phyloP scores from a whole-genome alignment of 345 rosid genomes.

The Eucalyptus cladocalyx region DNA sequence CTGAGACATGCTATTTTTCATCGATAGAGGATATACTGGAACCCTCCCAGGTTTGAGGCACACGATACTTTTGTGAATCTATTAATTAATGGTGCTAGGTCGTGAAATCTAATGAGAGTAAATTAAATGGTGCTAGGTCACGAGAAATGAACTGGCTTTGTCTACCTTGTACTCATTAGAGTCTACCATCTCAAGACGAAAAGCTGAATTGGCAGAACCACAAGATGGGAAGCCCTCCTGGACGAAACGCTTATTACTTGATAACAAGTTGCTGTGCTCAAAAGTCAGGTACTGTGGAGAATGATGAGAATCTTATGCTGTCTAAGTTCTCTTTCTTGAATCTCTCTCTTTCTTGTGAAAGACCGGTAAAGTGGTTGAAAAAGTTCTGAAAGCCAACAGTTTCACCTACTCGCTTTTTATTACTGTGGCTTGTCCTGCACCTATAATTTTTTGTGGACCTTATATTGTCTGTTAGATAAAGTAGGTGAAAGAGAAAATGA shows the following conservation, averaged over 20 bases:
- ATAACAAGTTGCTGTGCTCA: slow-evolving; percentile 44
- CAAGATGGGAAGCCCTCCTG: slow-evolving; percentile 70
- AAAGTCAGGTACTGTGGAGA: slow-evolving; percentile 42
- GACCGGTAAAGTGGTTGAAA: background rate
- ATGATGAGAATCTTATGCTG: background rate
- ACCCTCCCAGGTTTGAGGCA: slow-evolving; percentile 28
- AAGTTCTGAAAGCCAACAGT: background rate
- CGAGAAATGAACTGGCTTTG: slow-evolving; percentile 36
- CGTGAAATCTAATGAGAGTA: background rate
- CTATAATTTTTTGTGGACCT: background rate
- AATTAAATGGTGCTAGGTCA: slow-evolving; percentile 20
- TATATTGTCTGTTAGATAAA: background rate
- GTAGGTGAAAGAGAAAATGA: background rate
- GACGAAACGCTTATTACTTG: slow-evolving; percentile 46
- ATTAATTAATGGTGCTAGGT: background rate
- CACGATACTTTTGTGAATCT: background rate
- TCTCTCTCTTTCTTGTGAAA: background rate
- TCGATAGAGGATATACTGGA: slow-evolving; percentile 32
- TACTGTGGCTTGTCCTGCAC: background rate
- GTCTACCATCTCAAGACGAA: slow-evolving; percentile 56
- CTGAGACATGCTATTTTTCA: slow-evolving; percentile 79
- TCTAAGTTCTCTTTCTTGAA: background rate
- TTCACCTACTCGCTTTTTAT: background rate
- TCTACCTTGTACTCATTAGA: slow-evolving; percentile 60
- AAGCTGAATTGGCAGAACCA: slow-evolving; percentile 37